These are phyloP conservation scores for Ogataea nakhonphanomensis DNA, from an alignment of 805 yeast species.

Conservation along the genomic window DNA sequence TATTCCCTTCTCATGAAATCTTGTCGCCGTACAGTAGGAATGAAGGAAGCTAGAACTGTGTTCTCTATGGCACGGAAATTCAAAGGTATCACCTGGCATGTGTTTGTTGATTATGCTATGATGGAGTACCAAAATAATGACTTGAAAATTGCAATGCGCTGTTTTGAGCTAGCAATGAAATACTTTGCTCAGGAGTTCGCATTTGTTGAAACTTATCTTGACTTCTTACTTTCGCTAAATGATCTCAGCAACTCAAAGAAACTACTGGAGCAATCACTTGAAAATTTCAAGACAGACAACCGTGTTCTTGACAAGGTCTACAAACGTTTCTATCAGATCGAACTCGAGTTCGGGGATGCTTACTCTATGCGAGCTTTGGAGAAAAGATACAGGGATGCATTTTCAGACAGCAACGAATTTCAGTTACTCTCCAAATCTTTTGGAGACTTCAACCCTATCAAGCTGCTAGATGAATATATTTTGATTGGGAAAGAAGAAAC, in stretches of 20 bases:
- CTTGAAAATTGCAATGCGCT: conserved; percentile 64
- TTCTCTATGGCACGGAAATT: conserved; percentile 70
- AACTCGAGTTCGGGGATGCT: conserved; percentile 66
- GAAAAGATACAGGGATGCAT: conserved; percentile 58
- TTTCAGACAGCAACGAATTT: conserved; percentile 53
- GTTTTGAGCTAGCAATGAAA: conserved; percentile 77
- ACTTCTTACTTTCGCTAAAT: conserved; percentile 63
- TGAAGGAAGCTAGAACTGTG: conserved; percentile 61
- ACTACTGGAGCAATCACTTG: conserved; percentile 72
- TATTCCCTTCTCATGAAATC: conserved; percentile 71
- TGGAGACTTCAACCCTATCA: conserved; percentile 32
- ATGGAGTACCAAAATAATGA: conserved; percentile 72
- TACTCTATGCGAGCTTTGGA: conserved; percentile 65
- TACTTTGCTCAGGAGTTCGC: conserved; percentile 46
- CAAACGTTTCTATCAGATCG: conserved; percentile 61
- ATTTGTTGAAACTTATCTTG: conserved; percentile 66
- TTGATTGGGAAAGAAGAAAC: conserved; percentile 12
- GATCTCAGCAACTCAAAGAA: conserved; percentile 74
- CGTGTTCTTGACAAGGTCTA: conserved; percentile 45
- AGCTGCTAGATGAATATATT: conserved; percentile 32
- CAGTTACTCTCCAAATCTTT: conserved; percentile 21
- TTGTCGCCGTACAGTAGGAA: conserved; percentile 49
- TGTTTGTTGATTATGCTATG: conserved; percentile 77
- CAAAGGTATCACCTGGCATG: conserved; percentile 62
- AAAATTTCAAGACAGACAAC: conserved; percentile 43